phyloP scores from a whole-genome alignment of 176 grass and related monocot genomes.

The Thalia dealbata region DNA sequence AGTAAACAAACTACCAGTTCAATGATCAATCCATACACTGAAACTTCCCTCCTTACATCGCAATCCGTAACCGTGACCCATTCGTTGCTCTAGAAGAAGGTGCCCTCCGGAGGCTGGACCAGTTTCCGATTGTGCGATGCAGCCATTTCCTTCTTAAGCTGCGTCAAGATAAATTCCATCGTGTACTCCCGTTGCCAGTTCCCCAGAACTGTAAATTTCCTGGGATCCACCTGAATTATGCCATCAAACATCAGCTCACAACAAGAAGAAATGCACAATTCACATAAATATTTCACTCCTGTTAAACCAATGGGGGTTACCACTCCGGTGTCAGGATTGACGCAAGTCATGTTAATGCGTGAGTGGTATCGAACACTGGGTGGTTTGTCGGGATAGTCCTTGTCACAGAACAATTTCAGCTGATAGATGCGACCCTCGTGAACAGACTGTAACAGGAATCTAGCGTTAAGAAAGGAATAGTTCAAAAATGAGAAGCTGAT shows the following conservation, averaged over 20 bases:
- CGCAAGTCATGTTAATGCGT: conserved; percentile 15
- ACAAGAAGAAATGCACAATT: not conserved
- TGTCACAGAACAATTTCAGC: conserved; percentile 22
- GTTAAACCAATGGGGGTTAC: not conserved
- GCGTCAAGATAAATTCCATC: conserved; percentile 13
- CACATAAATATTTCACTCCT: not conserved
- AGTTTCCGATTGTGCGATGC: conserved; percentile 5
- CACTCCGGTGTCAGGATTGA: conserved; percentile 14
- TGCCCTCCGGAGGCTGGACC: conserved; percentile 3
- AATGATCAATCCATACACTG: not conserved
- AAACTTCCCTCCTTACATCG: not conserved
- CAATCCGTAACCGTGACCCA: not conserved
- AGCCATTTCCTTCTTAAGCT: conserved; percentile 6
- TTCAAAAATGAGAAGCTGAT: not conserved
- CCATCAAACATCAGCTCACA: not conserved
- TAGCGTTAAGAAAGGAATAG: not conserved
- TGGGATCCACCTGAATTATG: conserved; percentile 14
- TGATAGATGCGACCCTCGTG: conserved; percentile 25
- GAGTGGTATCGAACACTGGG: conserved; percentile 8
- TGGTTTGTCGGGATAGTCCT: conserved; percentile 19
- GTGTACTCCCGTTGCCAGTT: conserved; percentile 15
- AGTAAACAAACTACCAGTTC: not conserved
- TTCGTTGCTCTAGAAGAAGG: not conserved
- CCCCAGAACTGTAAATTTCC: conserved; percentile 7
- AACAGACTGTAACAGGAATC: conserved; percentile 3